Percentiles rank a stretch among this genome's conserved stretches.
phyloP scores from a whole-genome alignment of 495 filamentous ascomycete species.

The Venustampulla echinocandica region DNA sequence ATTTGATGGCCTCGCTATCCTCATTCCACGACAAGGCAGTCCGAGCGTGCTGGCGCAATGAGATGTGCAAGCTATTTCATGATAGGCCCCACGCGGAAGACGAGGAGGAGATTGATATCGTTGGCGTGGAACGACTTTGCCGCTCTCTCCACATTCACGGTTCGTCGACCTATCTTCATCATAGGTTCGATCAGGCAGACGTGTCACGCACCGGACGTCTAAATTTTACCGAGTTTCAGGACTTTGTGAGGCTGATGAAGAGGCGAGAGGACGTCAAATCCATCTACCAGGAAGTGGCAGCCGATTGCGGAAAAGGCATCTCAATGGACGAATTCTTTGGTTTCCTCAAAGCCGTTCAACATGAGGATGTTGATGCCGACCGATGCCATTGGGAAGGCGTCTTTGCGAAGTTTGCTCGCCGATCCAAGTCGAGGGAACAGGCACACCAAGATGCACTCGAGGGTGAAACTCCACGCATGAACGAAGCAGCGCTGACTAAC shows the following conservation, averaged over 20 bases:
- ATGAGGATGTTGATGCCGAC: constrained; percentile 62
- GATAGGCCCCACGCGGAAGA: constrained; percentile 45
- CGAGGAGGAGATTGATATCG: constrained; percentile 64
- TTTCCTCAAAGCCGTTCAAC: constrained; percentile 69
- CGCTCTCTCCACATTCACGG: constrained; percentile 83
- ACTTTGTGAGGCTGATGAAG: constrained; percentile 75
- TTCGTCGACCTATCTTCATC: constrained; percentile 60
- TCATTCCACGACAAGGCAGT: constrained; percentile 73
- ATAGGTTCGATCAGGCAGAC: constrained; percentile 74
- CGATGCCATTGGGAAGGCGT: constrained; percentile 56
- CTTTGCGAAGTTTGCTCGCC: constrained; percentile 68
- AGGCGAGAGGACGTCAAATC: constrained; percentile 68
- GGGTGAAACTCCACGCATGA: constrained; percentile 51
- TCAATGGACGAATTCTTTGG: constrained; percentile 60
- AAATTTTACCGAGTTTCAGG: constrained; percentile 66
- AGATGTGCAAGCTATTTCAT: constrained; percentile 64
- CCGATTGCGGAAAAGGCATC: constrained; percentile 50
- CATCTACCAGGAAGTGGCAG: constrained; percentile 51
- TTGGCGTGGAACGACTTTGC: constrained; percentile 72
- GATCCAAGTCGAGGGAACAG: constrained; percentile 45
- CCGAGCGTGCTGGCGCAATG: constrained; percentile 73
- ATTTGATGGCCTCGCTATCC: constrained; percentile 79
- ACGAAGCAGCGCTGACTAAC: constrained; percentile 60
- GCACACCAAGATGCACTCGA: constrained; percentile 28
- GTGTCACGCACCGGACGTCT: constrained; percentile 49